Conservation (phyloP, 164 flowering plant species). For the Pachysandra terminalis region DNA sequence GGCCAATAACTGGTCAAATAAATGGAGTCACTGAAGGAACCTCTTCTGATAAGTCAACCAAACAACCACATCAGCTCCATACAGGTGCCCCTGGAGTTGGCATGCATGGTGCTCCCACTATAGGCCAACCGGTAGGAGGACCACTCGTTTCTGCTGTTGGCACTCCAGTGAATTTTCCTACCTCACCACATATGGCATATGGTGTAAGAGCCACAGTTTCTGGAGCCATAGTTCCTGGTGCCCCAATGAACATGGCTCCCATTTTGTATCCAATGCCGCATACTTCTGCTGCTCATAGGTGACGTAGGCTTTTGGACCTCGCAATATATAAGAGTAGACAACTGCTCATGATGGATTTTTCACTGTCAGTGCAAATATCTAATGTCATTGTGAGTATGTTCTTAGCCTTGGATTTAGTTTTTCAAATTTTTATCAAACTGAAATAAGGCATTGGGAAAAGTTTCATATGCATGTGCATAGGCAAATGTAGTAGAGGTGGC, state of each 20-base stretch:
- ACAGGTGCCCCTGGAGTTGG: conserved; percentile 42
- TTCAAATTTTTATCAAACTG: conserved; percentile 16
- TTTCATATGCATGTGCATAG: conserved; percentile 16
- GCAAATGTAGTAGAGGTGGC: conserved; percentile 10
- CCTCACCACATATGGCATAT: conserved; percentile 69
- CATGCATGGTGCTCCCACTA: conserved; percentile 59
- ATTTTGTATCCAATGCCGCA: conserved; percentile 78
- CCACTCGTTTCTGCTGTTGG: conserved; percentile 86
- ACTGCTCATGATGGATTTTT: conserved; percentile 7
- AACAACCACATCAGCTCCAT: conserved; percentile 42
- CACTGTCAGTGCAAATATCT: conserved; percentile 6
- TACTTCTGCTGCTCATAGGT: conserved; percentile 62
- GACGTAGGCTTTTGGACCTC: conserved; percentile 15
- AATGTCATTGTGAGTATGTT: conserved; percentile 5
- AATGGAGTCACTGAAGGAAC: conserved; percentile 38
- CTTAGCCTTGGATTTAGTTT: conserved; percentile 1
- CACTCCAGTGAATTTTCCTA: conserved; percentile 73
- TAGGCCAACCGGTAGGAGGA: conserved; percentile 83
- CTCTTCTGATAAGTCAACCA: conserved; percentile 48
- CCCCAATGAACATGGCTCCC: conserved; percentile 62
- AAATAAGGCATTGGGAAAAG: conserved; percentile 24
- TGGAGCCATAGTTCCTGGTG: conserved; percentile 68
- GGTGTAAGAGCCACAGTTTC: conserved; percentile 68
- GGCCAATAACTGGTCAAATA: conserved; percentile 58
- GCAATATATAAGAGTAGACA: conserved; percentile 18